Base-by-base conservation (phyloP, 2,329 filamentous ascomycete species). In the Calonectria pseudoturangicola region DNA sequence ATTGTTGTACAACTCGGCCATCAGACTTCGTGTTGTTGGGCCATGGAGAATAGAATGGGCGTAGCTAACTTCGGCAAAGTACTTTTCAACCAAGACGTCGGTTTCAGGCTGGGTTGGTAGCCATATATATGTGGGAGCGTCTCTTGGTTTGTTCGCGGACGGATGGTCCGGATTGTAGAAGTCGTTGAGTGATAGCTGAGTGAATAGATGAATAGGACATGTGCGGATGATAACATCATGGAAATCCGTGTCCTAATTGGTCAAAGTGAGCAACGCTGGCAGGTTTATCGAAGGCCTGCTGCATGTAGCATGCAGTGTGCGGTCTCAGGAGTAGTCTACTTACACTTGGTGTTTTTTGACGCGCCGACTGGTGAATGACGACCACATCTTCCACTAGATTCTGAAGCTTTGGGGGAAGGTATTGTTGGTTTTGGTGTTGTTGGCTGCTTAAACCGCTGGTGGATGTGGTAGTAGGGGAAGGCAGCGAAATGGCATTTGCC, bases 311-410 rank as follows among this genome's bases (percentile, higher is more conserved):
- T 13, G 3, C 7, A 21, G 28, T 36, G 10, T 43, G 41, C 15
- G 15, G 41, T n/a, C 16, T 16, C 15, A n/a, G 41, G 18, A 15
- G 15, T 4, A 15, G 25, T 12, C 30, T 18, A 75, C 81, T 79
- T 68, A 83, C 82, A 68, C 75, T 73, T 66, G 79, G 70, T 66
- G 78, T 79, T 21, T 79, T 75, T 16, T 77, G 77, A 33, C 80
- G 76, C 47, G 79, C 83, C 43, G 79, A 79, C 30, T 77, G 76
- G 51, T 84, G 82, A 2, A 84, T 75, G 75, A 79, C 80, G 64
- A 84, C 74, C 41, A 81, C 82, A 74, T 84, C 82, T 4, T 81
- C 81, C 10, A 81, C 82, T n/a, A 84, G 47, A 62, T 80, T 80
- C 56, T 84, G 82, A 16, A 84, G 77, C 48, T 79, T 79, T 18